A percentile compares a stretch with the other conserved stretches of the same genome.
Conservation (phyloP, 352 stramenopile species). For the Phytophthora crassamura region DNA sequence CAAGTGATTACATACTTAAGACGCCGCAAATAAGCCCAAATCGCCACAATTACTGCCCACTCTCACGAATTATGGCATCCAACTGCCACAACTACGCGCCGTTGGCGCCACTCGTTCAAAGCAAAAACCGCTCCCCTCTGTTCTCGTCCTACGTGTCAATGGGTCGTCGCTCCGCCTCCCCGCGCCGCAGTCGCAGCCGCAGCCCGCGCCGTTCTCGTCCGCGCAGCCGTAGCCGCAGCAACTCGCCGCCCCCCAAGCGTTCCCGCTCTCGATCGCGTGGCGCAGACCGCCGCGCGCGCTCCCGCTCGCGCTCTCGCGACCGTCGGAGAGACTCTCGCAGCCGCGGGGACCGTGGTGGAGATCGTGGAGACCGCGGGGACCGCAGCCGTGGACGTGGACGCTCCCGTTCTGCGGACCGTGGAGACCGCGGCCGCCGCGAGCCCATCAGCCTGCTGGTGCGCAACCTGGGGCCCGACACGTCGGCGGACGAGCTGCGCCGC, state of each 20-base stretch:
- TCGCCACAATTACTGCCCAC: no score
- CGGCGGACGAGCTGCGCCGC: conserved; percentile 49
- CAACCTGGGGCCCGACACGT: conserved; percentile 46
- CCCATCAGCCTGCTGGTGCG: conserved; percentile 63
- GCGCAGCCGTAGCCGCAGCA: conserved; percentile 47
- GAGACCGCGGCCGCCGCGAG: conserved; percentile 22
- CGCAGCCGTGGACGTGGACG: conserved; percentile 37
- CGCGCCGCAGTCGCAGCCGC: conserved; percentile 44
- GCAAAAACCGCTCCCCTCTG: conserved; percentile 7
- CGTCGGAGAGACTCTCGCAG: conserved; percentile 22
- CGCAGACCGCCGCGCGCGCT: conserved; percentile 30
- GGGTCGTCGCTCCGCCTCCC: conserved; percentile 60
- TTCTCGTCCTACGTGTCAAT: conserved; percentile 26
- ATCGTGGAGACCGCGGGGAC: conserved; percentile 11
- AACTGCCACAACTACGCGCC: neutral
- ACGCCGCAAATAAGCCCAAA: no score
- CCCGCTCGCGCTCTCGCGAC: conserved; percentile 47
- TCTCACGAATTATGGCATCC: no score
- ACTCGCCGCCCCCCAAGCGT: conserved; percentile 33
- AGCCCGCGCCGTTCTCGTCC: conserved; percentile 43
- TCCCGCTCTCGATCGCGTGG: conserved; percentile 47
- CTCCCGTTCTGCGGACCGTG: conserved; percentile 39
- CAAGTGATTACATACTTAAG: no score
- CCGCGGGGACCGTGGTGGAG: no score
- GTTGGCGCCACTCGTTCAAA: neutral